Conservation (phyloP, 108 stramenopile genomes). For the Cyclotella distinguenda region DNA sequence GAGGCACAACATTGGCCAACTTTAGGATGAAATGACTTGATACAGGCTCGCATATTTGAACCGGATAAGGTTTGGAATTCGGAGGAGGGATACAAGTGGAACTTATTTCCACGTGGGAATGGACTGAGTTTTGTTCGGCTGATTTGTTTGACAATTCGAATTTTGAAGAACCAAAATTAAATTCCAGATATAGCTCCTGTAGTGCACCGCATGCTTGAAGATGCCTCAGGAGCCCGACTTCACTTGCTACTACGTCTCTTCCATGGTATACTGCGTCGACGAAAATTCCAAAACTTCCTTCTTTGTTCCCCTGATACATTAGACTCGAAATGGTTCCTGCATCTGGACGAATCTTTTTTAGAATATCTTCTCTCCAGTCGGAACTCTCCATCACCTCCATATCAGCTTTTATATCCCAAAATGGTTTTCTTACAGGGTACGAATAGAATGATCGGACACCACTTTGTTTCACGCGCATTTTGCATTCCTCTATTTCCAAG, state of each 20-base stretch:
- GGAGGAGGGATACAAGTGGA: neutral
- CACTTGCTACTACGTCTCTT: neutral
- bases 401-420: conserved; percentile 15
- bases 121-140: no score
- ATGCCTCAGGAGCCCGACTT: conserved; percentile 6
- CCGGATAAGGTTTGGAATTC: neutral
- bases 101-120: no score
- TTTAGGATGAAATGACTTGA: conserved; percentile 5
- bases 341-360: conserved; percentile 19
- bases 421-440: conserved; percentile 6
- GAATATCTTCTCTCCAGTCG: neutral
- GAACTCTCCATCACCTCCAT: conserved; percentile 15
- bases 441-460: conserved; percentile 5
- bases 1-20: neutral
- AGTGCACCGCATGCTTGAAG: conserved; percentile 2
- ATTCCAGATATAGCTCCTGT: conserved; percentile 17
- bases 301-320: conserved; percentile 9
- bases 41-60: neutral
- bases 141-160: neutral
- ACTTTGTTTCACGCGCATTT: neutral
- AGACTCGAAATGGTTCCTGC: conserved; percentile 1
- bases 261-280: neutral
- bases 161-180: neutral
- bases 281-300: conserved; percentile 5
- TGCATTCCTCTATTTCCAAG: neutral